phyloP scores from a whole-genome alignment of 1,284 basidiomycete species.

The Coriolopsis trogii region DNA sequence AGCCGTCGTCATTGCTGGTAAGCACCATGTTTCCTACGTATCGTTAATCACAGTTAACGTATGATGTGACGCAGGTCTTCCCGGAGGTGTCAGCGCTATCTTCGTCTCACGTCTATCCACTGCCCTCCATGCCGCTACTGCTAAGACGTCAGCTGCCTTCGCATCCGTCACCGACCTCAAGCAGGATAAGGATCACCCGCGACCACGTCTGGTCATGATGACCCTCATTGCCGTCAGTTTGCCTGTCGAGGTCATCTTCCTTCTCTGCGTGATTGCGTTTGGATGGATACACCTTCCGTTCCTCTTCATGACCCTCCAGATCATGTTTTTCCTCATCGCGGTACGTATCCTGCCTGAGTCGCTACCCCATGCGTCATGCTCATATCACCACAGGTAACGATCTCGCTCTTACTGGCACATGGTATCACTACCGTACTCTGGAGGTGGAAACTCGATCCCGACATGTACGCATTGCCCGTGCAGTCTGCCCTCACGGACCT shows the following conservation, averaged over 20 bases:
- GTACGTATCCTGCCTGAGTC: conserved; percentile 50
- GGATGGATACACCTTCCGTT: conserved; percentile 80
- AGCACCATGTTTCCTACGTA: conserved; percentile 16
- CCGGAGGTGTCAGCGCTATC: conserved; percentile 89
- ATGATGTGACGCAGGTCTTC: conserved; percentile 57
- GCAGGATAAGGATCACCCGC: conserved; percentile 39
- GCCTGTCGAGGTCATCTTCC: conserved; percentile 77
- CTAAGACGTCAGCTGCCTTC: conserved; percentile 21
- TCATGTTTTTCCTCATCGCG: conserved; percentile 73
- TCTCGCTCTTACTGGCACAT: conserved; percentile 73
- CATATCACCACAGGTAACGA: conserved; percentile 51
- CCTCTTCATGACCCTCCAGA: conserved; percentile 65
- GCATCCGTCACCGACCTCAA: conserved; percentile 22
- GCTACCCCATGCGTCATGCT: neutral
- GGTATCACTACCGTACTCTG: conserved; percentile 81
- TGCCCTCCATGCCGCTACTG: conserved; percentile 67
- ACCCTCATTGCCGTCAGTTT: conserved; percentile 76
- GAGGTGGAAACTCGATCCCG: conserved; percentile 85
- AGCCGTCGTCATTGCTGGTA: conserved; percentile 88
- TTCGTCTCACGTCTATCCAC: conserved; percentile 92
- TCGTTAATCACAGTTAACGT: neutral
- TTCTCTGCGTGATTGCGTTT: conserved; percentile 62
- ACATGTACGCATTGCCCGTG: conserved; percentile 92
- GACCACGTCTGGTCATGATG: conserved; percentile 55
- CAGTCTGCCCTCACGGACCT: conserved; percentile 92